A percentile compares a stretch with the other conserved stretches of the same genome.
phyloP scores from a whole-genome alignment of 2,329 filamentous ascomycete genomes.

The Fusarium sp. region DNA sequence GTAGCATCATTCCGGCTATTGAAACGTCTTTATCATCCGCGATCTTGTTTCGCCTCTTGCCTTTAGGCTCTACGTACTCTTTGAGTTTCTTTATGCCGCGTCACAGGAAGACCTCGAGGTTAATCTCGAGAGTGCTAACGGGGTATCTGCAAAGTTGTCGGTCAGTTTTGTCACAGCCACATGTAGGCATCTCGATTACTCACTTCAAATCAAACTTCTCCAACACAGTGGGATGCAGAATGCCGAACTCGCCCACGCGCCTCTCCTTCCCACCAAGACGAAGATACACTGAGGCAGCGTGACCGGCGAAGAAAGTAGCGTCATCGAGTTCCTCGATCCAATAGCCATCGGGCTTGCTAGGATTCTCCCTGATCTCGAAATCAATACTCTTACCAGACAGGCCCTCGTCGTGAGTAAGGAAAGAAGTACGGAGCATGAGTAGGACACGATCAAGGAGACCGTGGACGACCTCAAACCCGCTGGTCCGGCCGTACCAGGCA shows the following conservation, averaged over 20 bases:
- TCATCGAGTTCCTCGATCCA: conserved; percentile 96
- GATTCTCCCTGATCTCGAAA: conserved; percentile 64
- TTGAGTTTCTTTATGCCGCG: conserved; percentile 23
- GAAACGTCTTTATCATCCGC: conserved; percentile 36
- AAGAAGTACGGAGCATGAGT: conserved; percentile 87
- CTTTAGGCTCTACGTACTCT: conserved; percentile 27
- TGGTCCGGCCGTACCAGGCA: conserved; percentile 92
- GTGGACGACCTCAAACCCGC: conserved; percentile 95
- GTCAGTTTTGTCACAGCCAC: conserved; percentile 31
- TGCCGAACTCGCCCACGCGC: conserved; percentile 89
- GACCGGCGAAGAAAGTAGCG: conserved; percentile 89
- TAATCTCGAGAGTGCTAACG: conserved; percentile 93
- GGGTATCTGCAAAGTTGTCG: conserved; percentile 71
- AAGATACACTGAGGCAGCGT: conserved; percentile 86
- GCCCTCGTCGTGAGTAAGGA: conserved; percentile 80
- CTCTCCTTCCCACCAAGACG: conserved; percentile 77
- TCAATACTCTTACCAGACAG: conserved; percentile 63
- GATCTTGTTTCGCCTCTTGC: conserved; percentile 23
- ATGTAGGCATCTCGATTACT: conserved; percentile 41
- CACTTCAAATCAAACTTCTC: conserved; percentile 92
- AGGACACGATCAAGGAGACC: conserved; percentile 92
- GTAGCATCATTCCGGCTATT: conserved; percentile 36
- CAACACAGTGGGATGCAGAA: conserved; percentile 90
- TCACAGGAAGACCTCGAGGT: conserved; percentile 91
- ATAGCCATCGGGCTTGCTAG: conserved; percentile 76